These are phyloP conservation scores for Aristolochia contorta DNA, from an alignment of 164 flowering plant species.

Conservation along the genomic window DNA sequence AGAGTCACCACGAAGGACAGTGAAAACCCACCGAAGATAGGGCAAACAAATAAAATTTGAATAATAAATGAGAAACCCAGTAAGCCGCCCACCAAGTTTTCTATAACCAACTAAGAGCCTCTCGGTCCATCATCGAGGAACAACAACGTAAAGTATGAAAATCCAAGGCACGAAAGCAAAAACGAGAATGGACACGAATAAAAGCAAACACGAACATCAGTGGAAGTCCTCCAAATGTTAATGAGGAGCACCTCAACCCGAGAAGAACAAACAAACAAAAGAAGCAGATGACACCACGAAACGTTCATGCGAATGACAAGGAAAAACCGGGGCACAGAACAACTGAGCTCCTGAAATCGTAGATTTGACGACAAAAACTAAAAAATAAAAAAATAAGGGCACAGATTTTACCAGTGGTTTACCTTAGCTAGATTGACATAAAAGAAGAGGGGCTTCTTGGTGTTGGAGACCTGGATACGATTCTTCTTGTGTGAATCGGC, in stretches of 20 bases:
- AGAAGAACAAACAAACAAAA: not conserved
- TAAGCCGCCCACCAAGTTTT: not conserved
- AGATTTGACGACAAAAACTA: not conserved
- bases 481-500: conserved; percentile 40
- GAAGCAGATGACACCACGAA: too few relatives aligned
- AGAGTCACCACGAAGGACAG: not conserved
- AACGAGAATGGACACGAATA: not conserved
- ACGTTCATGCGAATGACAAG: too few relatives aligned
- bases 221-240: not conserved
- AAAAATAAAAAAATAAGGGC: not conserved
- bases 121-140: not conserved
- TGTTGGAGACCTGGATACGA: conserved; percentile 68
- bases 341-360: not conserved
- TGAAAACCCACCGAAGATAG: not conserved
- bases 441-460: conserved; percentile 24
- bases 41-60: not conserved
- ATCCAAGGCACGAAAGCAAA: not conserved
- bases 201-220: too few relatives aligned
- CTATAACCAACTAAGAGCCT: not conserved
- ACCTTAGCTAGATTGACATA: conserved; percentile 20
- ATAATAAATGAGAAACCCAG: not conserved
- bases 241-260: not conserved
- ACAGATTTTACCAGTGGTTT: not conserved
- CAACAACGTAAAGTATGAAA: not conserved
- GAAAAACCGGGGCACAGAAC: too few relatives aligned